Evolutionary conservation across 345 rosid species (phyloP), one percentile per base, ranked within the genome.

Genomic region (Eucalyptus tenuipes): DNA sequence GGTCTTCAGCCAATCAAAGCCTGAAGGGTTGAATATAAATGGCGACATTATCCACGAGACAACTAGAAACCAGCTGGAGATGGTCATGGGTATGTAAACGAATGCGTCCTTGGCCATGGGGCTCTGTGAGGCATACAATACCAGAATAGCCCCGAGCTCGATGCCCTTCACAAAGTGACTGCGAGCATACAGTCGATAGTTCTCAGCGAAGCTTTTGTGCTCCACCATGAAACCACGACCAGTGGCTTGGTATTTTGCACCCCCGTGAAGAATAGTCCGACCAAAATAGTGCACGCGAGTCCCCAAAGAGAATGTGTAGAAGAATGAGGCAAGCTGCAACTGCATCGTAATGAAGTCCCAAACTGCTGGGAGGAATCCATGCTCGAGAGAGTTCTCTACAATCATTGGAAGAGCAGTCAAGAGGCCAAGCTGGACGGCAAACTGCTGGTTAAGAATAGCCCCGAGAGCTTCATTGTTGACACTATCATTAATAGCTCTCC

Each of bases 281-380:
- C 99, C 99, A 87, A 97, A 97, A 91, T 89, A 97, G 92, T 97
- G 98, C 87, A 94, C 91, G 42, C 92, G 94, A 50, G 99, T 97
- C 86, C 99, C 99, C 97, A 97, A 91, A 57, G 97, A 95, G 91
- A 97, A 97, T 2, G 99, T 94, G 95, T 91, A 96, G 88, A 97
- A 97, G 84, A 95, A 85, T 29, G 98, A 93, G 4, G 98, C 95
- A 24, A 97, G 94, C 93, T 97, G 97, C 89, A 97, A 88, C 89
- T 95, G 98, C 99, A 96, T 97, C n/a, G 95, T 94, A 86, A 95
- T 66, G 88, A 95, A 97, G 91, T 97, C 97, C 98, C 99, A 94
- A 91, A 95, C 89, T 6, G 98, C 98, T 3, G 88, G 92, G 91
- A 95, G 95, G 91, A 97, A 97, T 88, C 99, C 99, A 86, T 95